Evolutionary conservation across 2,329 filamentous ascomycete species (phyloP).

Genomic region (Alternaria solani): DNA sequence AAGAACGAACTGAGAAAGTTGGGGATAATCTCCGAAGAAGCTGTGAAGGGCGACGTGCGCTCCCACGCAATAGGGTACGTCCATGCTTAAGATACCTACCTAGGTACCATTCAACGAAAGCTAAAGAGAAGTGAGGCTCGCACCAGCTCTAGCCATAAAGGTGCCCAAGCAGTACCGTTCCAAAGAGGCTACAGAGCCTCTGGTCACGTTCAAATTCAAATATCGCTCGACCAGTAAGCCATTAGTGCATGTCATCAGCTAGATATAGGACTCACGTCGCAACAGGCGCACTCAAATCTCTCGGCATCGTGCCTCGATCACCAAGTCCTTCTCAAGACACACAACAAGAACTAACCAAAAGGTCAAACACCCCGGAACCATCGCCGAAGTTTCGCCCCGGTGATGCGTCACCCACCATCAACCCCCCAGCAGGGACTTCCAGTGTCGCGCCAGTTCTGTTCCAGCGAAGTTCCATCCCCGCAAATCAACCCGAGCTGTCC

Average conservation of each 20-base stretch:
- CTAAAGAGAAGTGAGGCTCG: neutral
- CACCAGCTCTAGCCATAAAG: neutral
- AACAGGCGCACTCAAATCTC: neutral
- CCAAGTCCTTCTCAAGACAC: neutral
- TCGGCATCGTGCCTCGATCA: neutral
- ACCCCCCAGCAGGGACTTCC: neutral
- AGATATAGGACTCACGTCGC: neutral
- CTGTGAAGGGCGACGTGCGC: neutral
- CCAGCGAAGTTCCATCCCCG: neutral
- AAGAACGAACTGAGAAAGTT: neutral
- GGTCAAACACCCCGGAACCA: neutral
- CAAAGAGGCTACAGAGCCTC: neutral
- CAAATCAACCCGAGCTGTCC: rapidly evolving
- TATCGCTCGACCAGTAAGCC: neutral
- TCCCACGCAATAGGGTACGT: neutral
- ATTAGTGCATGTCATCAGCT: neutral
- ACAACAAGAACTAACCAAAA: too few relatives aligned
- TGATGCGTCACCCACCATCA: neutral
- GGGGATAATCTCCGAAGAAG: neutral
- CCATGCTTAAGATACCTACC: neutral
- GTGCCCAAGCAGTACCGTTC: neutral
- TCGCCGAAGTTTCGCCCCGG: too few relatives aligned
- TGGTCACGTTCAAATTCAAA: neutral
- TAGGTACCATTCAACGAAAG: neutral
- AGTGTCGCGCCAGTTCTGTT: neutral